Evolutionary conservation across 306 rosid genomes (phyloP).

Genomic region (Malus asiatica): DNA sequence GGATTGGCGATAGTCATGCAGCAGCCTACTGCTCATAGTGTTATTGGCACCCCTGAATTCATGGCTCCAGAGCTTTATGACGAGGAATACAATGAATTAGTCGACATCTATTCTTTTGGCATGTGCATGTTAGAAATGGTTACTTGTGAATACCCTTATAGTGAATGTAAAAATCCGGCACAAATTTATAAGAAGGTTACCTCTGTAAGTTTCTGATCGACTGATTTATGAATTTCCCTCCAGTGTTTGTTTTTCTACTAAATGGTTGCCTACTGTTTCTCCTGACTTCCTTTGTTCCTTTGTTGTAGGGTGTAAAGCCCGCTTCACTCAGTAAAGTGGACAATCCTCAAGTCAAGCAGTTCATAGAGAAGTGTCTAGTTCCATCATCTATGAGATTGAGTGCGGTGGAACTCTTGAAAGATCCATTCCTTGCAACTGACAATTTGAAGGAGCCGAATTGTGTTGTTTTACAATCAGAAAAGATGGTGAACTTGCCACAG

Average conservation of each 20-base stretch:
- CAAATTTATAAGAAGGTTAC: constrained; percentile 91
- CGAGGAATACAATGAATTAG: constrained; percentile 83
- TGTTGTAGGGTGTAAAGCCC: constrained; percentile 76
- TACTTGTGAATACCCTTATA: constrained; percentile 86
- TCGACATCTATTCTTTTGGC: constrained; percentile 94
- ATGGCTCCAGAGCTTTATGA: constrained; percentile 99
- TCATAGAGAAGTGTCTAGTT: constrained; percentile 84
- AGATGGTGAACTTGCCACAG: constrained; percentile 24
- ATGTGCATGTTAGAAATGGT: constrained; percentile 88
- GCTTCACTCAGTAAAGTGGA: constrained; percentile 65
- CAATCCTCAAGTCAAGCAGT: constrained; percentile 60
- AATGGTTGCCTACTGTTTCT: background rate
- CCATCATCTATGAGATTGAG: constrained; percentile 63
- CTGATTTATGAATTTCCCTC: background rate
- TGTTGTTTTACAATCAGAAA: constrained; percentile 9
- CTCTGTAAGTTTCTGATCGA: constrained; percentile 49
- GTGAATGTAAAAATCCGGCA: constrained; percentile 82
- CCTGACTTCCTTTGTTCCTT: background rate
- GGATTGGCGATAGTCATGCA: constrained; percentile 84
- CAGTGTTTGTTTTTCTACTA: background rate
- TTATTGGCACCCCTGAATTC: constrained; percentile 88
- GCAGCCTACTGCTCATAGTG: constrained; percentile 85
- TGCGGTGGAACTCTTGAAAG: constrained; percentile 72
- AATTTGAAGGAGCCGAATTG: constrained; percentile 23
- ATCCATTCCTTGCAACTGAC: constrained; percentile 69